These are phyloP conservation scores for Cladorrhinum sp. DNA, from an alignment of 2,329 filamentous ascomycete genomes.

Conservation along the genomic window DNA sequence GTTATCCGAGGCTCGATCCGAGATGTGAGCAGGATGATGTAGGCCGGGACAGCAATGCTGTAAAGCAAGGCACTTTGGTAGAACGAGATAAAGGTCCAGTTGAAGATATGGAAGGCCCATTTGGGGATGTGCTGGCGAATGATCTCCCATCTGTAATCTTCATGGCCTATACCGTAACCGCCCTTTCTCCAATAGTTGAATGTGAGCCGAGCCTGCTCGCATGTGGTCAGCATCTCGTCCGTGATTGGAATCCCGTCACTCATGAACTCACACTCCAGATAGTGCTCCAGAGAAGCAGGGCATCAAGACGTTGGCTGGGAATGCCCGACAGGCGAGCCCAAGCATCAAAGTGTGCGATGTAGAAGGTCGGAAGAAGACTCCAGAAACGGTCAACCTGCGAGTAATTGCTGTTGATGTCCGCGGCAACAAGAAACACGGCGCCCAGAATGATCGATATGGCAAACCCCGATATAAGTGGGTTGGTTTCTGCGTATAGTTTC, in stretches of 20 bases:
- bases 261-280: conserved; percentile 73
- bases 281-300: conserved; percentile 65
- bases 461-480: conserved; percentile 76
- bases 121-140: conserved; percentile 64
- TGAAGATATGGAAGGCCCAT: conserved; percentile 75
- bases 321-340: conserved; percentile 78
- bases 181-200: conserved; percentile 98
- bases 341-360: conserved; percentile 77
- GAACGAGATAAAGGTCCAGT: conserved; percentile 84
- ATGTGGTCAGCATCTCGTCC: conserved; percentile 24
- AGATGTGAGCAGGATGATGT: conserved; percentile 73
- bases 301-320: conserved; percentile 67
- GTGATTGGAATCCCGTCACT: background rate
- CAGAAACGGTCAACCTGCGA: conserved; percentile 94
- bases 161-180: conserved; percentile 81
- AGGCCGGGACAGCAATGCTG: conserved; percentile 71
- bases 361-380: conserved; percentile 85
- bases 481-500: conserved; percentile 76
- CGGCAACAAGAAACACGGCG: conserved; percentile 67
- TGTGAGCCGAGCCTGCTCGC: conserved; percentile 67
- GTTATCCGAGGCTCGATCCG: conserved; percentile 54
- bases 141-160: conserved; percentile 92
- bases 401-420: conserved; percentile 88
- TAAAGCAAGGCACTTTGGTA: conserved; percentile 80
- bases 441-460: conserved; percentile 70